These are phyloP conservation scores for Chionographis japonica DNA, from an alignment of 106 monocot species.

Conservation along the genomic window DNA sequence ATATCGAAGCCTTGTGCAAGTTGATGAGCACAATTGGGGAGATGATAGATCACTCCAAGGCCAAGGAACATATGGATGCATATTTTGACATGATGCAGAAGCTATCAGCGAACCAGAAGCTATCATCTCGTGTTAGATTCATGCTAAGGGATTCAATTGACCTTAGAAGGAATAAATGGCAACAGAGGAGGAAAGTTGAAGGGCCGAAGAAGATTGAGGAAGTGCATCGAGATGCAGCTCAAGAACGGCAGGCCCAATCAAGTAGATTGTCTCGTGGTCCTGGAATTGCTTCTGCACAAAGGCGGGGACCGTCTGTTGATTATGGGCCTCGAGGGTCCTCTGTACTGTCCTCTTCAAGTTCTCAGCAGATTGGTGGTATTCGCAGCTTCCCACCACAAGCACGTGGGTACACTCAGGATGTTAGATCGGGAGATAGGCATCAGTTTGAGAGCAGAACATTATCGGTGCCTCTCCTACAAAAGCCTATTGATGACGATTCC, in stretches of 20 bases:
- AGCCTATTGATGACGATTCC: conserved; percentile 42
- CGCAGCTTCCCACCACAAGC: conserved; percentile 40
- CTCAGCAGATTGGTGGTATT: conserved; percentile 26
- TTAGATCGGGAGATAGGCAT: conserved; percentile 56
- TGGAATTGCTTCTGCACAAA: conserved; percentile 33
- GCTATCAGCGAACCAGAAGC: conserved; percentile 57
- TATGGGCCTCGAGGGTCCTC: conserved; percentile 47
- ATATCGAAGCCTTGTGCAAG: conserved; percentile 85
- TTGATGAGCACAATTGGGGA: conserved; percentile 91
- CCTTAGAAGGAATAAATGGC: conserved; percentile 84
- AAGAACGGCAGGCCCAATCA: conserved; percentile 82
- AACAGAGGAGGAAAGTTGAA: conserved; percentile 83
- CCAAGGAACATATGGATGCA: conserved; percentile 72
- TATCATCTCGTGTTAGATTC: conserved; percentile 79
- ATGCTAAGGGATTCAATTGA: conserved; percentile 90
- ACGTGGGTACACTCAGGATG: conserved; percentile 55
- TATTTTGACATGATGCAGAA: conserved; percentile 65
- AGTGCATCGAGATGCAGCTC: conserved; percentile 91
- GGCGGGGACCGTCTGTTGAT: conserved; percentile 50
- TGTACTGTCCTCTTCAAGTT: conserved; percentile 40
- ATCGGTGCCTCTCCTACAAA: conserved; percentile 64
- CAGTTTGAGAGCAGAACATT: conserved; percentile 47
- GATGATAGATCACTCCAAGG: conserved; percentile 70
- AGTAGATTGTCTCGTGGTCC: conserved; percentile 59
- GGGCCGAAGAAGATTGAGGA: conserved; percentile 98